A percentile compares a stretch with the other conserved stretches of the same genome.
Conservation (phyloP, 1,284 basidiomycete species). For the Sanghuangporus sanghuang region DNA sequence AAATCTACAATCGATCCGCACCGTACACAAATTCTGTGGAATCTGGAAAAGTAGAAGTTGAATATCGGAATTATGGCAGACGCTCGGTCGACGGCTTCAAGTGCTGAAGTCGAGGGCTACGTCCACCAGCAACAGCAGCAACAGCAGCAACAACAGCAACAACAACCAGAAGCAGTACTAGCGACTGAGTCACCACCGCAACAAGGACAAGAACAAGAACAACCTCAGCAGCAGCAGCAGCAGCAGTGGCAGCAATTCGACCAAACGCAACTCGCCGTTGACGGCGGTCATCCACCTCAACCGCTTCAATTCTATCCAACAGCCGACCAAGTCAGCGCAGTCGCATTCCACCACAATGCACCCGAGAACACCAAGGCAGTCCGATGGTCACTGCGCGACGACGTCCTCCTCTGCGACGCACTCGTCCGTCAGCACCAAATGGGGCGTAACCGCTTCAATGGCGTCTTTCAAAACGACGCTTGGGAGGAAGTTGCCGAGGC, state of each 20-base stretch:
- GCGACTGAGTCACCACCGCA: no score
- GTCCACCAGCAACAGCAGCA: not conserved
- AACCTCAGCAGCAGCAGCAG: no score
- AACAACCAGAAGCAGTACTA: not conserved
- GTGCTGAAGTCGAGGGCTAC: not conserved
- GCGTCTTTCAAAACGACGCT: constrained; percentile 2
- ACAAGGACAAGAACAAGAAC: no score
- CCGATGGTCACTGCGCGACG: constrained; percentile 12
- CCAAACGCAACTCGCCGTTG: not conserved
- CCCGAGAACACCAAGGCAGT: not conserved
- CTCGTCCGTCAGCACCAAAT: constrained; percentile 1
- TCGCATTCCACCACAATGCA: not conserved
- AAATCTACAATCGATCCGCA: no score
- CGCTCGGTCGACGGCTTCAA: not conserved
- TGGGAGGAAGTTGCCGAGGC: constrained; percentile 5
- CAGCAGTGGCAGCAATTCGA: no score
- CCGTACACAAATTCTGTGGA: no score
- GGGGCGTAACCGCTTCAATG: not conserved
- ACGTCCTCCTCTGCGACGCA: constrained; percentile 8
- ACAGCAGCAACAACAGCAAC: not conserved
- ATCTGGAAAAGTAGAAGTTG: no score
- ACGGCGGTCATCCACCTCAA: no score
- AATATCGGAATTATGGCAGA: not conserved
- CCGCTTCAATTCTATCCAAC: no score
- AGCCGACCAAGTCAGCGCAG: not conserved